Base-by-base conservation (phyloP, 2,329 filamentous ascomycete species). In the Aspergillus felis region DNA sequence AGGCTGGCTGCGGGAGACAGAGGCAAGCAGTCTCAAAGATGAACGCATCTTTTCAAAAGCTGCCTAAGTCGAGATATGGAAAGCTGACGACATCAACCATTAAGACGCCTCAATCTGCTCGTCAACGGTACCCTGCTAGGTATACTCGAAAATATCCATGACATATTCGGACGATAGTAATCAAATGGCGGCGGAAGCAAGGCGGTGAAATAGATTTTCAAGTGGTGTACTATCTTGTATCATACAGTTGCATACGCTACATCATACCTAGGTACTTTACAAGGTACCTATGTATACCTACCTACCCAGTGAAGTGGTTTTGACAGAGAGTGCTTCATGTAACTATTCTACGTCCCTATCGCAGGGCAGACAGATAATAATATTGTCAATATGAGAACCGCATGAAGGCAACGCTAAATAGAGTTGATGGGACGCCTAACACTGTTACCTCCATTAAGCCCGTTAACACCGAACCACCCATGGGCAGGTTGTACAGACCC, bases 21-120 rank as follows among this genome's bases (percentile, higher is more conserved):
- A 64, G 14, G 71, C 70, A 29, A 74, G 63, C 4, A 71, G 58
- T 32, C 54, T 60, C 6, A 61, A 27, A 24, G 72, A 69, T 17
- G 58, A 48, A 20, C 68, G 71, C 74, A 76, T 76, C 22, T 57
- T 38, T 22, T n/a, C 9, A 28, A 28, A 25, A 10, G 6, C 27
- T 32, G 20, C 8, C 35, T 38, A 24, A 47, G 22, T 24, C 10
- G 6, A 14, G 22, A 14, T 10, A 22, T 17, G 12, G 44, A 7
- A 17, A 7, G 2, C 22, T 27, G 22, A 14, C n/a, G 25, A 35
- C 50, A 41, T 22, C 29, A 20, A 51, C 27, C 20, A 35, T 28
- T 8, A 51, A 25, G 14, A 28, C 14, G 50, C 5, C 35, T 4
- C 7, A 14, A 35, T 25, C 46, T 49, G 52, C 62, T 49, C 54